phyloP scores from a whole-genome alignment of 768 basidiomycete genomes.

The Tulasnella sp. region DNA sequence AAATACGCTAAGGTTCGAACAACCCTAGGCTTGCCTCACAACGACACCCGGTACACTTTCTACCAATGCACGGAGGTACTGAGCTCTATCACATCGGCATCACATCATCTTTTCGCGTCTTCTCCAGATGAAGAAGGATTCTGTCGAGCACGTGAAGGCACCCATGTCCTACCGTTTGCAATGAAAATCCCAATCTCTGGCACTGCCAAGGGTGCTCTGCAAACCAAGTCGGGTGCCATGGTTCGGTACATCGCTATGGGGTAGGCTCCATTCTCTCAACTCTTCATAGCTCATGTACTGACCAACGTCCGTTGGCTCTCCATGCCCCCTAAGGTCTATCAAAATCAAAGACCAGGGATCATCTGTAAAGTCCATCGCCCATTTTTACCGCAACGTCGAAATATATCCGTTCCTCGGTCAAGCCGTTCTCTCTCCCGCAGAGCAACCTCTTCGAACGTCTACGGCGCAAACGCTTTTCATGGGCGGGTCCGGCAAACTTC shows the following conservation, averaged over 20 bases:
- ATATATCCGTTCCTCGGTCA: conserved; percentile 48
- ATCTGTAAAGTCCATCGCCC: conserved; percentile 63
- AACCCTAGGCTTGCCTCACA: conserved; percentile 35
- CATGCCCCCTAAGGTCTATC: conserved; percentile 44
- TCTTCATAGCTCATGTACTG: neutral
- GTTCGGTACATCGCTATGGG: conserved; percentile 76
- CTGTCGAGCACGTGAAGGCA: conserved; percentile 53
- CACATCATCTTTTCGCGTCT: conserved; percentile 40
- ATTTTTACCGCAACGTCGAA: conserved; percentile 79
- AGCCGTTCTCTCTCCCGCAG: conserved; percentile 49
- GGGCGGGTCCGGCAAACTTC: conserved; percentile 58
- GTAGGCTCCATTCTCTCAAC: conserved; percentile 39
- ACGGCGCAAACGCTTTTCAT: conserved; percentile 50
- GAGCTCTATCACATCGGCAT: conserved; percentile 42
- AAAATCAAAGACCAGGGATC: conserved; percentile 62
- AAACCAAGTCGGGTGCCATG: conserved; percentile 48
- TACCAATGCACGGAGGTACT: conserved; percentile 63
- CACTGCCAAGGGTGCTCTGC: conserved; percentile 46
- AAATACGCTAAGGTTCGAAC: neutral
- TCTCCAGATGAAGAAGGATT: conserved; percentile 54
- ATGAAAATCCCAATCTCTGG: conserved; percentile 54
- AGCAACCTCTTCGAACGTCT: conserved; percentile 51
- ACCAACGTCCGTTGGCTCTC: neutral
- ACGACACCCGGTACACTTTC: conserved; percentile 64
- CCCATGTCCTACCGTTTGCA: conserved; percentile 62